These are phyloP conservation scores for Ceratorhiza oryzae-sativae DNA, from an alignment of 1,284 basidiomycete genomes.

Conservation along the genomic window DNA sequence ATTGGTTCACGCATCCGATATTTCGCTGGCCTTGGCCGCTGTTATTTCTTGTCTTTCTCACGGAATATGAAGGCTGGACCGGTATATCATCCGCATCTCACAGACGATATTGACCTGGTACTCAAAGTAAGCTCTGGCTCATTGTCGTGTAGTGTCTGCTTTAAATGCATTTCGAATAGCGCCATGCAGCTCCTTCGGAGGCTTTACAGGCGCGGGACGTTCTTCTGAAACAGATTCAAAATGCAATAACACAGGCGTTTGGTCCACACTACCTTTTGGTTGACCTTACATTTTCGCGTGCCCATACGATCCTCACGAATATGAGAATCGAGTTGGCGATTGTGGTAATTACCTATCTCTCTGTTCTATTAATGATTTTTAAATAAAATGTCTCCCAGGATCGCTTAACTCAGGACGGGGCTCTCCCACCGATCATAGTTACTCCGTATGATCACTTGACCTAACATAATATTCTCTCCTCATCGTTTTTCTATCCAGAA, in stretches of 20 bases:
- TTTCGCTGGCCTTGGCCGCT: not conserved
- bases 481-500: not conserved
- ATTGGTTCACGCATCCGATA: not conserved
- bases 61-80: constrained; percentile 36
- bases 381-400: not conserved
- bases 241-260: constrained; percentile 25
- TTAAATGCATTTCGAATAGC: not conserved
- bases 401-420: constrained; percentile 20
- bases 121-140: constrained; percentile 15
- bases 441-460: constrained; percentile 14
- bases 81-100: constrained; percentile 32
- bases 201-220: constrained; percentile 25
- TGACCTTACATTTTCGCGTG: constrained; percentile 28
- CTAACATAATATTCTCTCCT: not conserved
- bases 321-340: constrained; percentile 35
- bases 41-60: not conserved
- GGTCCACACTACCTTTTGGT: constrained; percentile 14
- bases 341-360: not conserved
- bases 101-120: constrained; percentile 30
- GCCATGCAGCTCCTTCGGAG: constrained; percentile 36
- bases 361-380: not conserved
- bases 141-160: not conserved
- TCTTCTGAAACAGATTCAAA: constrained; percentile 31
- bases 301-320: constrained; percentile 20
- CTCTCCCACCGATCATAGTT: constrained; percentile 34